Conservation (phyloP, 225 moss, liverwort and hornwort genomes). For the Marchantia paleacea region DNA sequence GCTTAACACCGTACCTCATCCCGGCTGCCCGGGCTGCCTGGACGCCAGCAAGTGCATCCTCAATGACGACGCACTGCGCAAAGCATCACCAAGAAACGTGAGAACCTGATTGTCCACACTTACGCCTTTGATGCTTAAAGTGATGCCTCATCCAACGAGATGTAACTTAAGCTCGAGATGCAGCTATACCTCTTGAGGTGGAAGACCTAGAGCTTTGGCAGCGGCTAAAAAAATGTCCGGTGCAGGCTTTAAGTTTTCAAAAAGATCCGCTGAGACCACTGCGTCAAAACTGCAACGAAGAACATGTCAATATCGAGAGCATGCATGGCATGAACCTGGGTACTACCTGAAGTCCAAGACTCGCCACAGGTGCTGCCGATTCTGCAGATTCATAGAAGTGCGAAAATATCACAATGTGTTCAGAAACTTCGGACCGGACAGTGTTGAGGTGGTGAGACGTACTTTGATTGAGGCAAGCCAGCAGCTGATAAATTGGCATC, state of each 20-base stretch:
- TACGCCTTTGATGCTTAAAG: background rate
- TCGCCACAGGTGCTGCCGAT: background rate
- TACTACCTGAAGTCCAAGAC: background rate
- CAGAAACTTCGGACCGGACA: background rate
- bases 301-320: background rate
- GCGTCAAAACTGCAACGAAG: constrained; percentile 73
- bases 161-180: background rate
- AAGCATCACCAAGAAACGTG: background rate
- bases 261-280: constrained; percentile 89
- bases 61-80: constrained; percentile 85
- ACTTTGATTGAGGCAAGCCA: constrained; percentile 76
- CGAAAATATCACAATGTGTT: background rate
- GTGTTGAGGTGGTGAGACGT: background rate
- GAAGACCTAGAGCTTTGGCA: constrained; percentile 65
- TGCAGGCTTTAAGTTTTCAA: constrained; percentile 84
- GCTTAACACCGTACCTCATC: constrained; percentile 64
- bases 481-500: constrained; percentile 95
- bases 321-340: background rate
- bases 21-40: constrained; percentile 92
- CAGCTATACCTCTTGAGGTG: constrained; percentile 57
- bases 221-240: constrained; percentile 93
- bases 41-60: constrained; percentile 87
- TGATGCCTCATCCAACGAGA: background rate
- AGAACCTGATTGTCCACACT: too few relatives aligned
- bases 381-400: background rate